Evolutionary conservation across 139 green algal species (phyloP).

Genomic region (Chlamydomonas sp.): DNA sequence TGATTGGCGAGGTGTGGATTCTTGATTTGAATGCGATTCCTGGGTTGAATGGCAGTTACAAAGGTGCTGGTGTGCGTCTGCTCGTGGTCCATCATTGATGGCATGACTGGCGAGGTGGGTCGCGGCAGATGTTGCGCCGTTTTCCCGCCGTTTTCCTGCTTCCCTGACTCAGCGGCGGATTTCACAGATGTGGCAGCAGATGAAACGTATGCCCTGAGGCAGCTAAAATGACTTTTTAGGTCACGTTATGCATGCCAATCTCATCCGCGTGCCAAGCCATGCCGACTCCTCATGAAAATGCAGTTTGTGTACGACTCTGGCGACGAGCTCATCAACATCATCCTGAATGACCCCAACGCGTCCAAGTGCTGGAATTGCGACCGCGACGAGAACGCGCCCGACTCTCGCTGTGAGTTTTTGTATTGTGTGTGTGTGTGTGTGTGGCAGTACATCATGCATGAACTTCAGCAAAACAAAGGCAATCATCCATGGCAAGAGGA

Average conservation of each 20-base stretch:
- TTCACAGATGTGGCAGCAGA: no score
- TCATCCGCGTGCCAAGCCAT: not conserved
- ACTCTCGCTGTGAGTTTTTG: not conserved
- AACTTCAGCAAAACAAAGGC: no score
- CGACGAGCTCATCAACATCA: not conserved
- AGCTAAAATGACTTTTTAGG: not conserved
- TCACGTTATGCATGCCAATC: not conserved
- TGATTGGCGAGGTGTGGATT: not conserved
- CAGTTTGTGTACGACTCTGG: not conserved
- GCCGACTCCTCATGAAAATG: no score
- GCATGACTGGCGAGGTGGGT: slow-evolving; percentile 1
- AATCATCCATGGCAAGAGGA: no score
- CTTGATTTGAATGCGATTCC: no score
- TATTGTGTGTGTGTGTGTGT: not conserved
- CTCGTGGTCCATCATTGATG: slow-evolving; percentile 16
- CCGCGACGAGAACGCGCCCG: slow-evolving; percentile 4
- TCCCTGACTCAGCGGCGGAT: no score
- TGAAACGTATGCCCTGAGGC: not conserved
- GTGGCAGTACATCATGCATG: no score
- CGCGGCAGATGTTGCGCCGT: no score
- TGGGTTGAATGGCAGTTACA: no score
- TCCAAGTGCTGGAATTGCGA: slow-evolving; percentile 18
- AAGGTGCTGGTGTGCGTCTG: no score
- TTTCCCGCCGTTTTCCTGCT: no score
- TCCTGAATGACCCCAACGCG: not conserved